Conservation (phyloP, 192 early-diverging fungal genomes). For the Ambispora gerdemannii region DNA sequence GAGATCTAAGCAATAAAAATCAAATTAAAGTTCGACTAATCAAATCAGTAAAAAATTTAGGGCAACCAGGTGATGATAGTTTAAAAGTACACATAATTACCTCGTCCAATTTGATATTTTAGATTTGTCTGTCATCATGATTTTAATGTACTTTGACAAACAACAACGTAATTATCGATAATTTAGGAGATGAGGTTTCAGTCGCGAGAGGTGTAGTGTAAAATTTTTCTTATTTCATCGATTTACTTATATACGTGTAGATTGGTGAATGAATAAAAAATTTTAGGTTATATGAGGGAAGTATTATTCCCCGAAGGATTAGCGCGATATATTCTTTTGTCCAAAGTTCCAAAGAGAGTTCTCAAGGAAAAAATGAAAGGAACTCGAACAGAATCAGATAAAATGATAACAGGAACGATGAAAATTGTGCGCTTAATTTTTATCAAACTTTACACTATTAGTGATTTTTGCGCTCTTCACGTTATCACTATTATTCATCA, state of each 20-base stretch:
- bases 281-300: not conserved
- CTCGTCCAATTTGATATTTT: no score
- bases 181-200: not conserved
- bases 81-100: no score
- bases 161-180: no score
- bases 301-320: not conserved
- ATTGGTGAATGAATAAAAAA: not conserved
- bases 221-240: not conserved
- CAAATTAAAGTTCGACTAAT: no score
- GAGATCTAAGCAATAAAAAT: no score
- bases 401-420: not conserved
- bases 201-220: not conserved
- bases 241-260: not conserved
- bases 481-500: not conserved
- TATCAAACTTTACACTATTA: not conserved
- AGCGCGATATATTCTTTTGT: not conserved
- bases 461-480: not conserved
- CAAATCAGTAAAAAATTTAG: no score
- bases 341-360: not conserved
- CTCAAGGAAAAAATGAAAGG: not conserved
- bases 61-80: no score
- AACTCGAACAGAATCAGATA: not conserved
- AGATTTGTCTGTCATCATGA: no score
- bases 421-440: not conserved
- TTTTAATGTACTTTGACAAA: no score